phyloP scores from a whole-genome alignment of 257 asterid species.

The Solanum sejunctum region DNA sequence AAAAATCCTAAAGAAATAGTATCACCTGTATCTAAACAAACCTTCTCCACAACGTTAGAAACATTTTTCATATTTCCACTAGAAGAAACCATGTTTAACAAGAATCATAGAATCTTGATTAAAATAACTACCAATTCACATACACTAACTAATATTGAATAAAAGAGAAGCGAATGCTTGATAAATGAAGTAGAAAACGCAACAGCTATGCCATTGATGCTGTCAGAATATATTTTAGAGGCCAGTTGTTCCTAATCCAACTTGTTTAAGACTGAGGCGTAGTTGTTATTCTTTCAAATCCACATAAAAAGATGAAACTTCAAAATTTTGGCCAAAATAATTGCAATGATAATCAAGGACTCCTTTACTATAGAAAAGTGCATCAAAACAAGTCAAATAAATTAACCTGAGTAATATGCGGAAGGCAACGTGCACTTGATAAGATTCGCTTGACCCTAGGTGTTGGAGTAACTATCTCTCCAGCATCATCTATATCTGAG shows the following conservation, averaged over 20 bases:
- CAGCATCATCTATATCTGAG: constrained; percentile 98
- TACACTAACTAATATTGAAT: not conserved
- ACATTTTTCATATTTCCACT: not conserved
- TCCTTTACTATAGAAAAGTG: not conserved
- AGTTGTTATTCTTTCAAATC: not conserved
- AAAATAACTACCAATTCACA: not conserved
- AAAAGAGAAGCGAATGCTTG: not conserved
- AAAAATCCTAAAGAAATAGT: not conserved
- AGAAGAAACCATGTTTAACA: not conserved
- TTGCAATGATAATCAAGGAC: not conserved
- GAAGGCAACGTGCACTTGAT: constrained; percentile 91
- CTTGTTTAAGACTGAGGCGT: not conserved
- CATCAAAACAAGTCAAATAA: not conserved
- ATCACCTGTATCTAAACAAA: not conserved
- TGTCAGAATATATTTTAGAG: not conserved
- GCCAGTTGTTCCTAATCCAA: not conserved
- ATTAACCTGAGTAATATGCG: constrained; percentile 89
- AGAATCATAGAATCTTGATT: not conserved
- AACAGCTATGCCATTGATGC: not conserved
- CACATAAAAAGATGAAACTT: not conserved
- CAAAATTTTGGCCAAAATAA: not conserved
- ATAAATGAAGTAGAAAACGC: not conserved
- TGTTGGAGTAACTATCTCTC: constrained; percentile 95
- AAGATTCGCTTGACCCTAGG: constrained; percentile 90
- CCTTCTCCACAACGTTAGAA: not conserved